These are phyloP conservation scores for Oemleria cerasiformis DNA, from an alignment of 306 rosid species.

Conservation along the genomic window DNA sequence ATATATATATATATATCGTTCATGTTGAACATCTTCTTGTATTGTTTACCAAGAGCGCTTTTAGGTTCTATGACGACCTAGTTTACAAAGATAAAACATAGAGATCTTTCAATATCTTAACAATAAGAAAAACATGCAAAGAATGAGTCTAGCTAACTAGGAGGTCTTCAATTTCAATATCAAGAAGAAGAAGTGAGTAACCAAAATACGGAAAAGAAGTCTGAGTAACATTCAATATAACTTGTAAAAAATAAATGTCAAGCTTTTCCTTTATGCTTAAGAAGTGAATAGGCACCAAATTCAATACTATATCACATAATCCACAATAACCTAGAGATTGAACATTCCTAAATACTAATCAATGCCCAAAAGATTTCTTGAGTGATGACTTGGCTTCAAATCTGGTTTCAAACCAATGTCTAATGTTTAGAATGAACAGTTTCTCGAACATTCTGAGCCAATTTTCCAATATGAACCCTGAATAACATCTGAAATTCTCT, in stretches of 20 bases:
- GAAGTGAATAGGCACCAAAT: neutral
- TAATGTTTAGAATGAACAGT: neutral
- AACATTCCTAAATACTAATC: neutral
- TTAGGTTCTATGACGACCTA: conserved; percentile 66
- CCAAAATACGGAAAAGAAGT: no score
- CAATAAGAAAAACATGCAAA: neutral
- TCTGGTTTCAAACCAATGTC: neutral
- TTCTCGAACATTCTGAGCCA: neutral
- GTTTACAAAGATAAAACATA: conserved; percentile 10
- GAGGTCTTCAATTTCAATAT: neutral
- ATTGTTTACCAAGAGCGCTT: conserved; percentile 69
- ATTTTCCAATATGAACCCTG: neutral
- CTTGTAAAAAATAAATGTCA: neutral
- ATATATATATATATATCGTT: no score
- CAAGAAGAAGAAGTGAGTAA: neutral
- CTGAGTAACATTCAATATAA: neutral
- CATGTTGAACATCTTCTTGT: conserved; percentile 71
- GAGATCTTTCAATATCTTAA: conserved; percentile 13
- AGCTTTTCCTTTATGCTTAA: neutral
- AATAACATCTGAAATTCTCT: neutral
- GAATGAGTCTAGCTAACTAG: neutral
- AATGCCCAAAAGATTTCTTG: neutral
- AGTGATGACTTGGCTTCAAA: neutral
- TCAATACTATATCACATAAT: neutral
- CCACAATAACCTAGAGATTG: neutral